Percentiles rank a stretch among this genome's conserved stretches.
Conservation (phyloP, 2,329 filamentous ascomycete species). For the Claviceps cyperi region DNA sequence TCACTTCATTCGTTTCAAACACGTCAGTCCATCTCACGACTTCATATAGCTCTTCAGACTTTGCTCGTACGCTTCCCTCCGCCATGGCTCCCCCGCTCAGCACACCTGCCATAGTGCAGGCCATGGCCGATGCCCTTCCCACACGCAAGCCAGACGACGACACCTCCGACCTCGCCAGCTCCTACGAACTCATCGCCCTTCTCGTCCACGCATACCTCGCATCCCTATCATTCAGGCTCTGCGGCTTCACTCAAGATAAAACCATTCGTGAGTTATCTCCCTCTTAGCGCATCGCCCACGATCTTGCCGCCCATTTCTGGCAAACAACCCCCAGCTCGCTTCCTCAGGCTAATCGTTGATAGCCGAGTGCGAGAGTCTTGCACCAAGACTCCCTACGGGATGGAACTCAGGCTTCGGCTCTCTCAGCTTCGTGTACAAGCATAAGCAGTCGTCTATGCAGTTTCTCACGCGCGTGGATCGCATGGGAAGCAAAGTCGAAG, state of each 20-base stretch:
- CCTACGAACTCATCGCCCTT: constrained; percentile 72
- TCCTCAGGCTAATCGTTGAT: background rate
- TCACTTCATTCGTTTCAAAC: too few species aligned
- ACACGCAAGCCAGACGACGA: constrained; percentile 37
- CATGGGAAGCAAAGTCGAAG: constrained; percentile 69
- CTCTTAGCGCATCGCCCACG: background rate
- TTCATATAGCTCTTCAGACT: too few species aligned
- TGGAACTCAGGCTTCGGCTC: constrained; percentile 67
- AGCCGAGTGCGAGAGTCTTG: constrained; percentile 37
- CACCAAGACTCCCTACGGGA: constrained; percentile 51
- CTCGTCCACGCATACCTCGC: constrained; percentile 73
- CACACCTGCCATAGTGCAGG: constrained; percentile 29
- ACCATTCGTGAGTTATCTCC: constrained; percentile 41
- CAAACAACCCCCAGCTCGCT: background rate
- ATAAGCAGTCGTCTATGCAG: constrained; percentile 70
- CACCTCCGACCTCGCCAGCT: constrained; percentile 49
- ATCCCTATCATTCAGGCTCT: constrained; percentile 63
- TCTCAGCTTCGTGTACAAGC: constrained; percentile 75
- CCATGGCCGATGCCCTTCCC: constrained; percentile 46
- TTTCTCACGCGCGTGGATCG: constrained; percentile 73
- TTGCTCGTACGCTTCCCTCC: background rate
- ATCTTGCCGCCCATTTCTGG: too few species aligned
- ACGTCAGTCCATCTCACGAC: too few species aligned
- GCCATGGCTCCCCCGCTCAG: constrained; percentile 10
- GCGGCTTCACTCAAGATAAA: constrained; percentile 76